phyloP scores from a whole-genome alignment of 768 basidiomycete genomes.

The Mycena galopus region DNA sequence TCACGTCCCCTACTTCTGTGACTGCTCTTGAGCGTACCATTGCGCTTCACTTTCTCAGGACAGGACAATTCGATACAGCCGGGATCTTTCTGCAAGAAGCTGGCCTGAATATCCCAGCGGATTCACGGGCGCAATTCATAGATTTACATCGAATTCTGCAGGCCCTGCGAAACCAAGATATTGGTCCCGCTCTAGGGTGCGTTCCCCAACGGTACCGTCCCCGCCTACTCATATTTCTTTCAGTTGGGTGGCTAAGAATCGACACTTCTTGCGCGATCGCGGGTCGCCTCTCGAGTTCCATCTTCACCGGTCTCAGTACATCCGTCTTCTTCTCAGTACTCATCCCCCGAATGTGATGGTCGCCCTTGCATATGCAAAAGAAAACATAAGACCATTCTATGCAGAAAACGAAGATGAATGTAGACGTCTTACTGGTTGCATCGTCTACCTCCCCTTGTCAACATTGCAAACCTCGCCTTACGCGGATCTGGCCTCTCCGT shows the following conservation, averaged over 20 bases:
- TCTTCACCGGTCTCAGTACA: slow-evolving; percentile 91
- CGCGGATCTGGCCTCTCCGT: slow-evolving; percentile 77
- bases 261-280: slow-evolving; percentile 72
- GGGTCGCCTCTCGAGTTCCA: slow-evolving; percentile 90
- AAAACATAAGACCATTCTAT: slow-evolving; percentile 74
- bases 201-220: slow-evolving; percentile 37
- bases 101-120: slow-evolving; percentile 64
- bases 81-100: slow-evolving; percentile 87
- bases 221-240: slow-evolving; percentile 20
- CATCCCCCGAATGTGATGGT: slow-evolving; percentile 67
- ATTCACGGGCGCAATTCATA: slow-evolving; percentile 68
- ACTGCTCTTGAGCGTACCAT: slow-evolving; percentile 77
- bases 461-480: slow-evolving; percentile 81
- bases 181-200: slow-evolving; percentile 84
- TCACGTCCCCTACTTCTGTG: slow-evolving; percentile 70
- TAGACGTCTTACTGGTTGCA: slow-evolving; percentile 75
- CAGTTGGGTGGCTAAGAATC: slow-evolving; percentile 86
- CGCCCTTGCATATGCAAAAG: slow-evolving; percentile 83
- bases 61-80: slow-evolving; percentile 84
- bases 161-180: slow-evolving; percentile 73
- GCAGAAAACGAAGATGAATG: slow-evolving; percentile 73
- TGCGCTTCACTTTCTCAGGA: slow-evolving; percentile 82
- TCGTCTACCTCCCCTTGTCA: slow-evolving; percentile 77
- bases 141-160: slow-evolving; percentile 81
- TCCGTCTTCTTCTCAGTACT: slow-evolving; percentile 78